Evolutionary conservation across 495 filamentous ascomycete genomes (phyloP), one percentile per base, ranked within the genome.

Genomic region (Melanomma pulvis-pyrius): DNA sequence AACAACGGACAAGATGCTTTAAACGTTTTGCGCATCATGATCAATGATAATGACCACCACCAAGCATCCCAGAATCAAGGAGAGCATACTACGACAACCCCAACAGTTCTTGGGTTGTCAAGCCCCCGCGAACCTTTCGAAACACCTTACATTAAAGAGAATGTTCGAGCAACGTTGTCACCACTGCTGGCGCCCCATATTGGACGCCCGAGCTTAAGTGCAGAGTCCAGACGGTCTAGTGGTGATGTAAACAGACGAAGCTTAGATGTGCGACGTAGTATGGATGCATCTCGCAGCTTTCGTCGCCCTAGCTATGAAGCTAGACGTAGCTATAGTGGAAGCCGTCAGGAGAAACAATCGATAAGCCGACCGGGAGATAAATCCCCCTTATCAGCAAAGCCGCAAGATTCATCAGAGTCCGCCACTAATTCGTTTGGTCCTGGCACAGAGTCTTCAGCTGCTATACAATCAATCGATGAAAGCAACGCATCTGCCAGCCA

Each of bases 1-100:
- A 89, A 86, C 65, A 90, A 87, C 54, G 92, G 92, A 7, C 87
- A 90, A 71, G 91, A 97, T 62, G 94, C 93, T 6, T 84, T 96
- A 58, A 84, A 87, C 49, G 84, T 94, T 22, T 78, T 98, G 32
- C 88, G 87, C 65, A 84, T 86, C 46, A 77, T 96, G 39, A 85
- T 94, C 0, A 87, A 90, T 61, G 88, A 88, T 60, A 77, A 80
- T 75, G 54, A 78, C 34, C 51, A 73, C 67, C 46, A 75, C 70
- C 41, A 79, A 73, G 1, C 21, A 9, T 28, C 28, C 15, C 24
- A 24, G 5, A 26, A 2, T 19, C 48, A 48, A 24, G 39, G 24
- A 36, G 39, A 19, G 24, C 21, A 30, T 4, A 54, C 17, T 22
- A 52, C 41, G 1, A 58, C 22, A 30, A 61, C 44, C 22, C 65